Evolutionary conservation across 1,284 basidiomycete genomes (phyloP), one percentile per base, ranked within the genome.

Genomic region (Sutorius eximius): DNA sequence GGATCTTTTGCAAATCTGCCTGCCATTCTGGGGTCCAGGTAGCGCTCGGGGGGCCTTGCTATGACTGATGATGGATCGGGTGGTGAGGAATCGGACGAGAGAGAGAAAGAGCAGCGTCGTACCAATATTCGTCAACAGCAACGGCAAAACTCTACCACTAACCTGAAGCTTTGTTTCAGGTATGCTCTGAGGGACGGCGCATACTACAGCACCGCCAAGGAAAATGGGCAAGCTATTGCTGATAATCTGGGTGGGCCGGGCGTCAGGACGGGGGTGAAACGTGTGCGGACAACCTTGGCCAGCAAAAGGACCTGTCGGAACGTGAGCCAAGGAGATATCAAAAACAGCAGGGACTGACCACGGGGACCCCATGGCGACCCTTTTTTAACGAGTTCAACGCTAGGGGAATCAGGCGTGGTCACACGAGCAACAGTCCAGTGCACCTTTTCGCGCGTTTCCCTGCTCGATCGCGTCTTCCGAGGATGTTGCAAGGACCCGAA

Each of bases 171-270:
- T 20, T 9, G 32, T 5, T 8, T 41, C 3, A 40, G 10, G 18
- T n/a, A 29, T 42, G 10, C 16, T 52, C 11, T 2, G n/a, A 42
- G 16, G 18, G 3, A 12, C 29, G 32, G 45, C 20, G 67, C 86
- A 56, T n/a, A n/a, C n/a, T 70, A 91, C 87, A 15, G 95, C 89
- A 60, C 86, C 89, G 66, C 98, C 93, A 45, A 97, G 77, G 70
- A 98, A 96, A 59, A 98, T 95, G 22, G 95, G 95, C 49, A 98
- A 82, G 68, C 89, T 92, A 71, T 95, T 93, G 69, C 95, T 95
- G 60, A 95, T 82, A 62, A 95, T 86, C 91, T 89, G 59, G 3
- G 37, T 41, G 59, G 60, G 85, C 88, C 86, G 53, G 1, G 42
- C 33, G 62, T 66, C 32, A 11, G 20, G 4, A 5, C 9, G 18